A percentile compares a stretch with the other conserved stretches of the same genome.
Conservation (phyloP, 1,139 yeast genomes). For the Scheffersomyces illinoinensis region DNA sequence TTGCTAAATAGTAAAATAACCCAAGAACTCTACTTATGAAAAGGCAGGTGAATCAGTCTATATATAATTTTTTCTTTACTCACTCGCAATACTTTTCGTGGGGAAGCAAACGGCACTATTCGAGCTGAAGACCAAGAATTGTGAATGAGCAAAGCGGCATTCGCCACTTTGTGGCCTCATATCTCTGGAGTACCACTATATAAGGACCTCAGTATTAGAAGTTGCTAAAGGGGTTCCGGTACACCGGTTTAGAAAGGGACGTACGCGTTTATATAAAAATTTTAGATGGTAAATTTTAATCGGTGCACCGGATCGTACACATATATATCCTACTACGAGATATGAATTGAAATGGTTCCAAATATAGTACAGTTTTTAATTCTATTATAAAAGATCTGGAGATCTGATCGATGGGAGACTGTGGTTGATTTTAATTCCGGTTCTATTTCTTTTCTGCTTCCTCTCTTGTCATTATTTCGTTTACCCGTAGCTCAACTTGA, state of each 20-base stretch:
- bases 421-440: too few species aligned
- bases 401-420: background rate
- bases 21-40: background rate
- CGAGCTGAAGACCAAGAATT: background rate
- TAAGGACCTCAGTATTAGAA: background rate
- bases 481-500: conserved; percentile 5
- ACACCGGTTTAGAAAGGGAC: too few species aligned
- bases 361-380: background rate
- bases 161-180: background rate
- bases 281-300: too few species aligned
- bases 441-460: background rate
- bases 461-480: background rate
- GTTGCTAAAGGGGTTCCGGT: background rate
- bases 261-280: too few species aligned
- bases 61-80: background rate
- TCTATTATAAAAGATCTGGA: background rate
- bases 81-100: background rate
- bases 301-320: background rate
- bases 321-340: background rate
- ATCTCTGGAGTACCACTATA: background rate
- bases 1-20: background rate
- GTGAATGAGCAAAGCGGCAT: background rate
- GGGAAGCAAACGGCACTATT: background rate
- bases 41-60: too few species aligned
- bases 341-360: background rate